Evolutionary conservation across 176 grass and related monocot genomes (phyloP).

Genomic region (Oryza meridionalis): DNA sequence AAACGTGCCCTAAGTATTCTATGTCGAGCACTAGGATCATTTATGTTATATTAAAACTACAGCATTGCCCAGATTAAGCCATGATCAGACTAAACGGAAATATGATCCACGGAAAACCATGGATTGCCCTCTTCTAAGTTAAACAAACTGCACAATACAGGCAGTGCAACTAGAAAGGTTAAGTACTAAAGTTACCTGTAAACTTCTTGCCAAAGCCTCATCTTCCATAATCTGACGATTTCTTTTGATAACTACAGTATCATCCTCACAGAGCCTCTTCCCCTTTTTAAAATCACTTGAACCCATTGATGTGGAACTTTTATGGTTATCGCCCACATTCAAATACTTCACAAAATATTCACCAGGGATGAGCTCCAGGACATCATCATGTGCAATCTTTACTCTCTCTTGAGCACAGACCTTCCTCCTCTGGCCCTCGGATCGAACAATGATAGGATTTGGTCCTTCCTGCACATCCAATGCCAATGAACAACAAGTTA

Average conservation of each 20-base stretch:
- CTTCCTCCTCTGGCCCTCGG: constrained; percentile 64
- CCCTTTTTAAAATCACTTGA: constrained; percentile 53
- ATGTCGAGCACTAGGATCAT: background rate
- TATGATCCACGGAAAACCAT: background rate
- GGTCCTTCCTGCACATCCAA: constrained; percentile 71
- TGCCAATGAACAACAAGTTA: background rate
- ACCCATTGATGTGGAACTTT: constrained; percentile 24
- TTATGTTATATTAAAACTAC: background rate
- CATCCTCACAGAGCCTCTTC: constrained; percentile 65
- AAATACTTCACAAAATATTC: constrained; percentile 66
- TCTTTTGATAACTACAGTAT: constrained; percentile 50
- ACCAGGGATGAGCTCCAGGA: constrained; percentile 84
- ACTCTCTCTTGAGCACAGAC: constrained; percentile 65
- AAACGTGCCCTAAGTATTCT: background rate
- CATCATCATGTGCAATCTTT: constrained; percentile 66
- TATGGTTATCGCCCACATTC: constrained; percentile 40
- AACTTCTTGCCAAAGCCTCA: constrained; percentile 67
- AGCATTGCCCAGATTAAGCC: background rate
- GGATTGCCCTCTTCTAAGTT: background rate
- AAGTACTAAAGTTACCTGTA: constrained; percentile 46
- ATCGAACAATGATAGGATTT: constrained; percentile 75
- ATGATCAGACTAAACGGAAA: background rate
- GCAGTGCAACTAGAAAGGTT: background rate
- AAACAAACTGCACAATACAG: background rate
- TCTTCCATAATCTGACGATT: constrained; percentile 65